phyloP scores from a whole-genome alignment of 139 green algal species.

The Astrephomene gubernaculifera region DNA sequence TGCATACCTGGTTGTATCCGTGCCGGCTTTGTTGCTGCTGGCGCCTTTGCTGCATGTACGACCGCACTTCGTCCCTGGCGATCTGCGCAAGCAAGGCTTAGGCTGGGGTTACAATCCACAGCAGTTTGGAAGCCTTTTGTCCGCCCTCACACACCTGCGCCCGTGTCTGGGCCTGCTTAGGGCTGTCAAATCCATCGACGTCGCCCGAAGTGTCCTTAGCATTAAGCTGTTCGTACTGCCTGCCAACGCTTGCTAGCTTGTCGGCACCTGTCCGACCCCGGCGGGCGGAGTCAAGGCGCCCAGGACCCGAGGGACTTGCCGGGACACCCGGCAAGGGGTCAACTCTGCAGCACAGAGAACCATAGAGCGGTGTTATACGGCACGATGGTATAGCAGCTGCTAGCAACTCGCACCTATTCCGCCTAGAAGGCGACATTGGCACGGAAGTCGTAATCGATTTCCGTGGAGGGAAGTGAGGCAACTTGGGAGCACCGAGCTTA shows the following conservation, averaged over 20 bases:
- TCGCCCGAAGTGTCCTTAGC: neutral
- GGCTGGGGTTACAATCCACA: neutral
- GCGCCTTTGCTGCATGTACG: conserved; percentile 13
- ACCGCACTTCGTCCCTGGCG: conserved; percentile 3
- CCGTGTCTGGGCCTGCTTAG: neutral
- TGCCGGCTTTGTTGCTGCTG: conserved; percentile 7
- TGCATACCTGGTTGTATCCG: neutral
- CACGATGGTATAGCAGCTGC: neutral
- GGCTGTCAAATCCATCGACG: conserved; percentile 13
- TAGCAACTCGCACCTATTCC: neutral
- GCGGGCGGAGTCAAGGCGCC: neutral
- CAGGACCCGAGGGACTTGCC: neutral
- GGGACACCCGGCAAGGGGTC: neutral
- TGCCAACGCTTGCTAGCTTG: neutral
- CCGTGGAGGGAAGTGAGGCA: conserved; percentile 10
- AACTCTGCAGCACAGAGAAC: neutral
- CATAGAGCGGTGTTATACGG: neutral
- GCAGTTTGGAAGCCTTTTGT: neutral
- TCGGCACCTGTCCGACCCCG: neutral
- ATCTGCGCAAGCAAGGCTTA: neutral
- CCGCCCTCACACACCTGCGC: neutral
- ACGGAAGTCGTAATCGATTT: neutral
- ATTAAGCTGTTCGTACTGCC: too few species aligned
- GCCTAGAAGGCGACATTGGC: neutral
- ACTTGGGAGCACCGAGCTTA: neutral